A percentile compares a stretch with the other conserved stretches of the same genome.
phyloP scores from a whole-genome alignment of 495 filamentous ascomycete genomes.

The Neurospora sp. region DNA sequence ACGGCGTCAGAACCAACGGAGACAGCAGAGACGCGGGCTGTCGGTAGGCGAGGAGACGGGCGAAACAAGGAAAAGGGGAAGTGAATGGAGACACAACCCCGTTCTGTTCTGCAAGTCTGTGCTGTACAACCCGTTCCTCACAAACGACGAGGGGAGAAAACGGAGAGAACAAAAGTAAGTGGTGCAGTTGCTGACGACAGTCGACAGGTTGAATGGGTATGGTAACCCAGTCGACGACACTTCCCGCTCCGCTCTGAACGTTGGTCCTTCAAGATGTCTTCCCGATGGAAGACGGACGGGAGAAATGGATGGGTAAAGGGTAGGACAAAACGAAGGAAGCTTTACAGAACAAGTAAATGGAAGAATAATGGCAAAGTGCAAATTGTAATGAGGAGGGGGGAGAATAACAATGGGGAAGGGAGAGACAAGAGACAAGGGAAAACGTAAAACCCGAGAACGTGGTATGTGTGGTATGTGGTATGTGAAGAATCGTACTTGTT shows the following conservation, averaged over 20 bases:
- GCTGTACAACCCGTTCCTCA: not conserved
- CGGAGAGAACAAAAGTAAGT: not conserved
- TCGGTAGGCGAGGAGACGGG: not conserved
- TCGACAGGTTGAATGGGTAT: not conserved
- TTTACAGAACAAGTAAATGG: not conserved
- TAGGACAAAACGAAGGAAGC: not conserved
- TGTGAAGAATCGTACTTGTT: not conserved
- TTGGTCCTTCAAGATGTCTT: not conserved
- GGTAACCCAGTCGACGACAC: not conserved
- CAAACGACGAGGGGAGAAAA: not conserved
- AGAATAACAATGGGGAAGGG: constrained; percentile 8
- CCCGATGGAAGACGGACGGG: not conserved
- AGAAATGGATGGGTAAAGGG: not conserved
- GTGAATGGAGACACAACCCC: not conserved
- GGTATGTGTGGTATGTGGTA: not conserved
- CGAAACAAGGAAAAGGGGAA: not conserved
- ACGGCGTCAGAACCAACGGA: not conserved
- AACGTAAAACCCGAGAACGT: not conserved
- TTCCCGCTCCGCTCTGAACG: not conserved
- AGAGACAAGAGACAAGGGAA: not conserved
- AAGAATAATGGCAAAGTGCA: not conserved
- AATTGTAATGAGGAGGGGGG: not conserved
- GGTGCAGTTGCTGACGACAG: not conserved
- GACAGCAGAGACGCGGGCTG: not conserved
- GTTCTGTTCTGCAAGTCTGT: not conserved